Evolutionary conservation across 208 protist genomes (phyloP).

Genomic region (Trypanosoma grayi): DNA sequence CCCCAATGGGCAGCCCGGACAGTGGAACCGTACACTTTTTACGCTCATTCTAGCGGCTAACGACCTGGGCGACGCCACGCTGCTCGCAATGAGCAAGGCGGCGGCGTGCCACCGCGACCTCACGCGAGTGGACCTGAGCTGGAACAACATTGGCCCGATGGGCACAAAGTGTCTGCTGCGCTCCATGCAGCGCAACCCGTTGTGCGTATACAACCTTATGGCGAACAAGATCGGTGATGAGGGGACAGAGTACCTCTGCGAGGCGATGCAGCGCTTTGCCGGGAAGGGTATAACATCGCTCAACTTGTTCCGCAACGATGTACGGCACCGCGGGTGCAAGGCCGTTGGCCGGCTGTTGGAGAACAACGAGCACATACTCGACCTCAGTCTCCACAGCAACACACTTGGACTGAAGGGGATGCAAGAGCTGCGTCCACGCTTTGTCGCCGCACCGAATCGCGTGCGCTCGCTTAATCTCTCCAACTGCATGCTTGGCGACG

Average conservation of each 20-base stretch:
- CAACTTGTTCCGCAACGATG: slow-evolving; percentile 76
- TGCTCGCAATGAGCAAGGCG: slow-evolving; percentile 83
- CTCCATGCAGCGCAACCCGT: slow-evolving; percentile 71
- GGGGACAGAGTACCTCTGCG: slow-evolving; percentile 57
- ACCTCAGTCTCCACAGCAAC: slow-evolving; percentile 75
- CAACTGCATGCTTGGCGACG: slow-evolving; percentile 82
- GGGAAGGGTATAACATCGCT: slow-evolving; percentile 59
- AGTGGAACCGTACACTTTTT: slow-evolving; percentile 84
- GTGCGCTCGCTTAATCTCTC: slow-evolving; percentile 60
- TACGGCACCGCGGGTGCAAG: slow-evolving; percentile 59
- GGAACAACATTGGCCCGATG: slow-evolving; percentile 75
- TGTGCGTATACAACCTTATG: slow-evolving; percentile 68
- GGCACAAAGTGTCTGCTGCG: slow-evolving; percentile 77
- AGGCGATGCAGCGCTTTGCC: slow-evolving; percentile 63
- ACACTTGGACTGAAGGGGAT: slow-evolving; percentile 75
- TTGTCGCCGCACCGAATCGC: slow-evolving; percentile 32
- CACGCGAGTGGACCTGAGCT: slow-evolving; percentile 72
- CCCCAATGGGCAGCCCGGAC: slow-evolving; percentile 69
- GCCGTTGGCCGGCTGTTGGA: slow-evolving; percentile 63
- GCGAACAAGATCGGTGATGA: slow-evolving; percentile 79
- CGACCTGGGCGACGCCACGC: slow-evolving; percentile 67
- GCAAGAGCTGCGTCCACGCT: slow-evolving; percentile 44
- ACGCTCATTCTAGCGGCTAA: slow-evolving; percentile 71
- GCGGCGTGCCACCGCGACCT: slow-evolving; percentile 82
- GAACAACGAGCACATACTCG: slow-evolving; percentile 53